Base-by-base conservation (phyloP, 2,329 filamentous ascomycete genomes). In the Colletotrichum sp. region DNA sequence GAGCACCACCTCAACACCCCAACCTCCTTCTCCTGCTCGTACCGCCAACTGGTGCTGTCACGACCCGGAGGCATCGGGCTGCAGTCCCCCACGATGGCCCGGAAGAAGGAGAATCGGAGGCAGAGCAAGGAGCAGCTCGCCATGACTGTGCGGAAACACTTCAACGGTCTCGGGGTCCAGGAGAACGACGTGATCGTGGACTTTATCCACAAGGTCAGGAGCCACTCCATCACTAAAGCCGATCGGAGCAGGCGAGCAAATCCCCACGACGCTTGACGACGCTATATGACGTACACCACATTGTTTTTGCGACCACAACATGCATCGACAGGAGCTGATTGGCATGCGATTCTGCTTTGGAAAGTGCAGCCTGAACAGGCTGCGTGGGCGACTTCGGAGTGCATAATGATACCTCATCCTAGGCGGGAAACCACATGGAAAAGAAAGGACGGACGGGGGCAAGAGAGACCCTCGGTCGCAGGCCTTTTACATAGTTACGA, bases 121-220 rank as follows among this genome's bases (percentile, higher is more conserved):
- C 92, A 96, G 82, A 91, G 90, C 80, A 94, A 94, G 82, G 93
- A 95, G 49, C 90, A 94, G 78, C 87, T 98, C 71, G 93, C 94
- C 10, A 89, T 92, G 78, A 89, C 91, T 3, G 93, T 96, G 65
- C 90, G 95, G 78, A 96, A 95, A 83, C 94, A 97, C 85, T 97
- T 97, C 86, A 97, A 97, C 82, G 92, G 92, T 39, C 89, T 95
- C 78, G 94, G 93, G 18, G 91, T 96, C 55, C 93, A 93, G 78
- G 95, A 98, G 86, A 95, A 93, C 82, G 95, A 97, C 80, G 93
- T 96, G 78, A 94, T 97, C 73, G 94, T 96, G 72, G 94, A 95
- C 78, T 92, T 95, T 82, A 88, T 96, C 77, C 95, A 95, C 88
- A 94, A 92, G 81, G 89, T 95, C 34, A 72, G 70, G 49, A 77